Evolutionary conservation across 2,329 filamentous ascomycete species (phyloP).

Genomic region (Colletotrichum sp.): DNA sequence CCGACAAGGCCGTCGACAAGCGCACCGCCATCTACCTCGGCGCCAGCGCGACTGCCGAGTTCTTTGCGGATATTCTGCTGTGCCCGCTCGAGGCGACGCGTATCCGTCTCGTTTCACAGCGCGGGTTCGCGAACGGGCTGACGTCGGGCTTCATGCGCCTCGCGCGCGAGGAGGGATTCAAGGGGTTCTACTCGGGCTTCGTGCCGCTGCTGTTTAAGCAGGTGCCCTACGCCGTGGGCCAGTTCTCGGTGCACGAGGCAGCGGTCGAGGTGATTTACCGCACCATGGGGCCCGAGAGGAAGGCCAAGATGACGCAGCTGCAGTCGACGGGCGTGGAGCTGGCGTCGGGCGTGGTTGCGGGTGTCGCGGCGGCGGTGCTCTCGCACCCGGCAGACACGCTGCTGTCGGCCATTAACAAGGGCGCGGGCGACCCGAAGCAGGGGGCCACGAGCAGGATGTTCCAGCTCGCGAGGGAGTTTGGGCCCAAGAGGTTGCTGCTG

Average conservation of each 20-base stretch:
- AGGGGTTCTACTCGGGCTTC: conserved; percentile 91
- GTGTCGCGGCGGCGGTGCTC: conserved; percentile 86
- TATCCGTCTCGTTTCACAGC: conserved; percentile 81
- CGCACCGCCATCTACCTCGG: conserved; percentile 73
- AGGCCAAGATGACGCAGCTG: conserved; percentile 70
- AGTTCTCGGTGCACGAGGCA: conserved; percentile 94
- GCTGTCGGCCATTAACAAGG: conserved; percentile 61
- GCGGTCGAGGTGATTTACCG: conserved; percentile 79
- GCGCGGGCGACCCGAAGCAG: conserved; percentile 53
- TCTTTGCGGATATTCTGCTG: conserved; percentile 80
- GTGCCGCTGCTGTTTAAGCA: conserved; percentile 87
- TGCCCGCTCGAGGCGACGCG: conserved; percentile 88
- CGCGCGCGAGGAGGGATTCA: conserved; percentile 75
- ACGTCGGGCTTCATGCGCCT: conserved; percentile 77
- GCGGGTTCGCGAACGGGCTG: conserved; percentile 76
- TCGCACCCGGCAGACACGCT: conserved; percentile 84
- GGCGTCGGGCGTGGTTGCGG: conserved; percentile 83
- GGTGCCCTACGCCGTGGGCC: conserved; percentile 91
- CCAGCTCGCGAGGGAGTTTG: conserved; percentile 55
- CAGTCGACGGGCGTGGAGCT: conserved; percentile 85
- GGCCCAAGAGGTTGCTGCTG: conserved; percentile 50
- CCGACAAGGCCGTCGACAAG: conserved; percentile 45
- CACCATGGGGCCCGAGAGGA: conserved; percentile 67
- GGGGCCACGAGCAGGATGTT: conserved; percentile 56
- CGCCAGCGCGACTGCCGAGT: conserved; percentile 71